Percentiles rank a stretch among this genome's conserved stretches.
phyloP scores from a whole-genome alignment of 768 basidiomycete species.

The Chlorophyllum brunneum region DNA sequence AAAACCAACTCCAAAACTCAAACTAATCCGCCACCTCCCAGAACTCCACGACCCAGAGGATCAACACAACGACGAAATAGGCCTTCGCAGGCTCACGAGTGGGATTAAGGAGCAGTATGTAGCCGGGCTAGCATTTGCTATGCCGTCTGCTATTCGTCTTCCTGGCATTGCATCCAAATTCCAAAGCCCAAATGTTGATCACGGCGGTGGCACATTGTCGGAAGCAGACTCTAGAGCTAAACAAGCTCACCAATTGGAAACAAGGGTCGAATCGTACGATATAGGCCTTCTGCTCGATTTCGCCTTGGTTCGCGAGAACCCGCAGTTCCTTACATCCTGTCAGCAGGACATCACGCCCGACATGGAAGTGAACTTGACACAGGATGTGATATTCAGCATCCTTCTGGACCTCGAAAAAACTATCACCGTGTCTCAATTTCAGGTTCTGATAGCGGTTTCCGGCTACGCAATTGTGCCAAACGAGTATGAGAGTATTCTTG shows the following conservation, averaged over 20 bases:
- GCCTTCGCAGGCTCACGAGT: neutral
- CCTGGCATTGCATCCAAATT: neutral
- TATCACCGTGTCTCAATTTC: too few relatives aligned
- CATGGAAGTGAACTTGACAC: neutral
- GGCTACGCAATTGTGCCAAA: too few relatives aligned
- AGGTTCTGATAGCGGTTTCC: too few relatives aligned
- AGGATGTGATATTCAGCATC: slow-evolving; percentile 2
- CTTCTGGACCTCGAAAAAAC: slow-evolving; percentile 3
- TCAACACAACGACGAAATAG: neutral
- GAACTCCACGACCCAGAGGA: slow-evolving; percentile 1
- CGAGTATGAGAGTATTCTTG: too few relatives aligned
- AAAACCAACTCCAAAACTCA: neutral
- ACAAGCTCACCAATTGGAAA: neutral
- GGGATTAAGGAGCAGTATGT: slow-evolving; percentile 1
- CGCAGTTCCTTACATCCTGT: neutral
- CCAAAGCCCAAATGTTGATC: neutral
- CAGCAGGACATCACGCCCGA: neutral
- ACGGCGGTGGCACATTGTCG: too few relatives aligned
- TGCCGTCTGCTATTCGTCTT: neutral
- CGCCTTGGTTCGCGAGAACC: neutral
- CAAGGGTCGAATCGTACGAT: neutral
- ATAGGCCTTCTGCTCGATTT: slow-evolving; percentile 1
- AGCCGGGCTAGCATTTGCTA: slow-evolving; percentile 1
- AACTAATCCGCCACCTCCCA: neutral
- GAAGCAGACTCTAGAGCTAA: neutral